Base-by-base conservation (phyloP, 139 green algal genomes). In the Yamagishiella unicocca region DNA sequence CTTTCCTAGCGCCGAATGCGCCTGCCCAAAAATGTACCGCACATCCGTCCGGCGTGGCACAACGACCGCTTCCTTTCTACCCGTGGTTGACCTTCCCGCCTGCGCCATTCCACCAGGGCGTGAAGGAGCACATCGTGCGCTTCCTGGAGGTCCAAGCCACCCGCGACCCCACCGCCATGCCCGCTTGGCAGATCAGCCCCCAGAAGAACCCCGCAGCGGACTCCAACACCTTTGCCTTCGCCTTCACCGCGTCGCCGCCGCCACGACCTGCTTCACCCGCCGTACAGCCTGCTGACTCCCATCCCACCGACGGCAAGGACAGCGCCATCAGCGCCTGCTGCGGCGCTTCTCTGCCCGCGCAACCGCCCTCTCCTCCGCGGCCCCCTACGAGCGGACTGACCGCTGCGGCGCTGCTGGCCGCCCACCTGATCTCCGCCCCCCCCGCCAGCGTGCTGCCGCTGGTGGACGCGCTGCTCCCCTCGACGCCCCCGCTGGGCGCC, bases 121-220 rank as follows among this genome's bases (percentile, higher is more conserved):
- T 84, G 1, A 84, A 84, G 78, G 78, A 84, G 17, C 19, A 14
- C 38, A 84, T 84, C 40, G 58, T 73, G 14, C 78, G 78, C 38
- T 84, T 84, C 61, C 61, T 84, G 38, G 78, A 84, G 38, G 42
- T 58, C 58, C 78, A 84, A 58, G 38, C 78, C 58, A 14, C 27
- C 17, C 55, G 55, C 58, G n/a, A 84, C 61, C 38, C 29, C 73
- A 22, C 45, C 22, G 73, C 43, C 12, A 29, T 66, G n/a, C 73
- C 55, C 27, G 27, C 53, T 37, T 55, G 37, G 54, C 76, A 84
- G 55, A 35, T 71, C 19, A 53, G 33, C 45, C 29, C 45, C 33
- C 75, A 53, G n/a, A 40, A 37, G 29, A 12, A 76, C 35, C 12
- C 67, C 33, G 38, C 35, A n/a, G 35, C 67, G 4, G 67, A 19